Evolutionary conservation across 2,329 filamentous ascomycete genomes (phyloP).

Genomic region (Nectriaceae sp.): DNA sequence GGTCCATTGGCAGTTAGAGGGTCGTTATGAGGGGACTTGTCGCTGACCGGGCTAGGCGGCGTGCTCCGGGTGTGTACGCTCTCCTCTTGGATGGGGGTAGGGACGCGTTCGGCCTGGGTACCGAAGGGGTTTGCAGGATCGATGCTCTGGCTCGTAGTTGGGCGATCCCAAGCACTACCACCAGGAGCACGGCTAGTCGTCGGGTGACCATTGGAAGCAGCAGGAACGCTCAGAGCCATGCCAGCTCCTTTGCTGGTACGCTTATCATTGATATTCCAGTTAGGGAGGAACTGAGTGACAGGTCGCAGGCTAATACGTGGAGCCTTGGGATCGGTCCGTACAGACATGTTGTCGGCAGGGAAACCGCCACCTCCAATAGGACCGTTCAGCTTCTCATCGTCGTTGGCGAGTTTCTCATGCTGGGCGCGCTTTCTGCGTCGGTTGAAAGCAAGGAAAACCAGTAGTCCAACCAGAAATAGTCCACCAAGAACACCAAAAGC

Average conservation of each 20-base stretch:
- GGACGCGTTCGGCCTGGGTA: conserved; percentile 55
- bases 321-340: conserved; percentile 53
- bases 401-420: conserved; percentile 50
- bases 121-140: conserved; percentile 73
- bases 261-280: conserved; percentile 52
- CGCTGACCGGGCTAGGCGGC: conserved; percentile 38
- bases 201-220: conserved; percentile 22
- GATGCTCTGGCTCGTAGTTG: conserved; percentile 45
- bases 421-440: conserved; percentile 67
- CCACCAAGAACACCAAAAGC: conserved; percentile 78
- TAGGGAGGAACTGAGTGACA: conserved; percentile 79
- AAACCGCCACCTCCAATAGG: conserved; percentile 35
- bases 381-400: conserved; percentile 66
- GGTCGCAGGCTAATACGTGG: conserved; percentile 86
- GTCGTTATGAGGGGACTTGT: conserved; percentile 33
- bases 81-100: conserved; percentile 44
- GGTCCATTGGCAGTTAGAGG: conserved; percentile 41
- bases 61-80: conserved; percentile 17
- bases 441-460: conserved; percentile 72
- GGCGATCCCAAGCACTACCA: conserved; percentile 50
- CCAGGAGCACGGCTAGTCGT: conserved; percentile 30
- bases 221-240: conserved; percentile 38
- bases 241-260: conserved; percentile 51
- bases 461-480: conserved; percentile 64
- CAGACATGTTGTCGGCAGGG: conserved; percentile 12